phyloP scores from a whole-genome alignment of 2,329 filamentous ascomycete species.

The Cryphonectria carpinicola region DNA sequence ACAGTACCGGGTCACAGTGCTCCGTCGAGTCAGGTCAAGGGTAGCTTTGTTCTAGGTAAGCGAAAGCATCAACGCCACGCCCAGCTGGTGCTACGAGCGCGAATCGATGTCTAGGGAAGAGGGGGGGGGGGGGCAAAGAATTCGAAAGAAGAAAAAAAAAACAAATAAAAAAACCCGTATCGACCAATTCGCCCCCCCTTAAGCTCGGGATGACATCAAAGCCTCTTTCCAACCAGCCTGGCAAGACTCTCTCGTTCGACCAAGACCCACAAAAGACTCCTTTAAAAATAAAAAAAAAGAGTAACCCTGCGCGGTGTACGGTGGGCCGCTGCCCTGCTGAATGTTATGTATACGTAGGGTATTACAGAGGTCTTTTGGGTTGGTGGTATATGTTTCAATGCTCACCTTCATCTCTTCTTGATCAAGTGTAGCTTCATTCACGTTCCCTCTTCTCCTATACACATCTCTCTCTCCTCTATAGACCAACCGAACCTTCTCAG shows the following conservation, averaged over 20 bases:
- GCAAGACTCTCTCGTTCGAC: background rate
- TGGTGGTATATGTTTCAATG: background rate
- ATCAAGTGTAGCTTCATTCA: background rate
- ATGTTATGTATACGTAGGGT: background rate
- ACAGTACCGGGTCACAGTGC: conserved; percentile 15
- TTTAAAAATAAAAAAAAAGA: background rate
- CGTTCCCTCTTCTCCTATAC: background rate
- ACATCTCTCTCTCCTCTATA: background rate
- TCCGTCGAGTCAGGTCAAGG: background rate
- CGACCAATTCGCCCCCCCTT: conserved; percentile 10
- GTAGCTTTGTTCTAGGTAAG: conserved; percentile 2
- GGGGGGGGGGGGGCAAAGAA: no score
- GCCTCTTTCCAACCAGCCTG: background rate
- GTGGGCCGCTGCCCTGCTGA: conserved; percentile 8
- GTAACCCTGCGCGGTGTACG: conserved; percentile 8
- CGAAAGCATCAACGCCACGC: conserved; percentile 1
- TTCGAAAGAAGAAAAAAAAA: background rate
- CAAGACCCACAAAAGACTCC: conserved; percentile 10
- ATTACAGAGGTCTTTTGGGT: background rate
- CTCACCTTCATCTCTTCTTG: background rate
- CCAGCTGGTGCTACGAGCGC: background rate
- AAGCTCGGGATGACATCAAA: conserved; percentile 13
- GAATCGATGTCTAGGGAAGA: background rate
- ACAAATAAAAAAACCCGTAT: background rate
- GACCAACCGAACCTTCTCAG: background rate